Conservation (phyloP, 2,329 filamentous ascomycete genomes). For the Torrubiellomyces zombiae region DNA sequence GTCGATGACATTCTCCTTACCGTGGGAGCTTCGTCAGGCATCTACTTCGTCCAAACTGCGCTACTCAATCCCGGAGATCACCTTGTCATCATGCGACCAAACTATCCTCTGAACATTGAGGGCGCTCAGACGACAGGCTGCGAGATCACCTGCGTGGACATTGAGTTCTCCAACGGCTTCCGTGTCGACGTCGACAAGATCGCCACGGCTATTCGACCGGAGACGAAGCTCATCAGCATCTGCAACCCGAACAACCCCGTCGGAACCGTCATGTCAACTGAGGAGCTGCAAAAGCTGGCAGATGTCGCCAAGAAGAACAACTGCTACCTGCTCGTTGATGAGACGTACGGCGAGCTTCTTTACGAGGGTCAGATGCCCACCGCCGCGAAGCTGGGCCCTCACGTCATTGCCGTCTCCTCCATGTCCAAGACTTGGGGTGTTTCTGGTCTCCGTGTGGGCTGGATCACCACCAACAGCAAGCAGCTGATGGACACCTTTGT, state of each 20-base stretch:
- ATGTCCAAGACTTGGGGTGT: slow-evolving; percentile 10
- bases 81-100: slow-evolving; percentile 9
- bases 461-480: slow-evolving; percentile 6
- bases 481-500: slow-evolving; percentile 8
- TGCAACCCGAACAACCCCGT: slow-evolving; percentile 10
- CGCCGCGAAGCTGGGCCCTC: slow-evolving; percentile 5
- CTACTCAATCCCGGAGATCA: slow-evolving; percentile 6
- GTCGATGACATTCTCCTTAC: slow-evolving; percentile 9
- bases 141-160: slow-evolving; percentile 8
- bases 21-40: slow-evolving; percentile 7
- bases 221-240: slow-evolving; percentile 8
- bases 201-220: slow-evolving; percentile 5
- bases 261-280: slow-evolving; percentile 4
- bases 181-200: slow-evolving; percentile 5
- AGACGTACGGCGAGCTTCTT: slow-evolving; percentile 9
- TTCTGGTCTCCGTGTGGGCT: slow-evolving; percentile 9
- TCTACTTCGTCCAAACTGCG: slow-evolving; percentile 9
- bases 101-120: slow-evolving; percentile 11
- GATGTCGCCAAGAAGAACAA: slow-evolving; percentile 5
- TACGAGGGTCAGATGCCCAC: slow-evolving; percentile 4
- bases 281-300: slow-evolving; percentile 3
- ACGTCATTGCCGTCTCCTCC: slow-evolving; percentile 9
- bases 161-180: slow-evolving; percentile 7
- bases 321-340: slow-evolving; percentile 7
- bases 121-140: slow-evolving; percentile 9